Conservation (phyloP, 441 rosid species). For the Metrosideros polymorpha region DNA sequence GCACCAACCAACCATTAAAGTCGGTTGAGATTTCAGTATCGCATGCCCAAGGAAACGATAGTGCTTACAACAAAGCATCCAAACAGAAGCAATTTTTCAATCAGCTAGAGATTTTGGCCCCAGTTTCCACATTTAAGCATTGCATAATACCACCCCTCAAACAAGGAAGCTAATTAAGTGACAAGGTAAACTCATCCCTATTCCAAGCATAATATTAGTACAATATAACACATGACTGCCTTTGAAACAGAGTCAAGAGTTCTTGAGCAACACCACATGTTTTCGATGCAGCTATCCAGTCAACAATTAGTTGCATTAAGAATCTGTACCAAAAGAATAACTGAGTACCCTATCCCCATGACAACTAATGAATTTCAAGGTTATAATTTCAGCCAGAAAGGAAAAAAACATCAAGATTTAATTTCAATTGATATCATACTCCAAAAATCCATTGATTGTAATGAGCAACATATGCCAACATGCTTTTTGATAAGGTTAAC, state of each 20-base stretch:
- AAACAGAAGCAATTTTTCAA: background rate
- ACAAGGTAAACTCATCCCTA: background rate
- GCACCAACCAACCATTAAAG: slow-evolving; percentile 7
- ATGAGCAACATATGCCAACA: background rate
- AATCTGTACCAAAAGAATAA: background rate
- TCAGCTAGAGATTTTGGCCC: background rate
- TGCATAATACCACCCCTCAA: background rate
- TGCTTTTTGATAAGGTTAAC: background rate
- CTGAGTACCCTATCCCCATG: background rate
- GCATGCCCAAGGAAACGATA: background rate
- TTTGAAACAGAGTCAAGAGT: background rate
- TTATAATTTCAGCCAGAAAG: background rate
- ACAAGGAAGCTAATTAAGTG: background rate
- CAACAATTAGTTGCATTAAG: background rate
- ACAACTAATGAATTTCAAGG: background rate
- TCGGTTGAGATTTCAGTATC: background rate
- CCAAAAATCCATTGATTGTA: background rate
- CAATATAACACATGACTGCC: background rate
- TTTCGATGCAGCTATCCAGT: background rate
- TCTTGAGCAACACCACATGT: background rate
- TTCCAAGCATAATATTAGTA: background rate
- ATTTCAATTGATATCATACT: background rate
- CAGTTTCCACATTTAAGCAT: background rate
- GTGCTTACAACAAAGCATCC: background rate
- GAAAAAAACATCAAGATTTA: background rate